phyloP scores from a whole-genome alignment of 23 red algal species.

The Gracilariopsis chorda region DNA sequence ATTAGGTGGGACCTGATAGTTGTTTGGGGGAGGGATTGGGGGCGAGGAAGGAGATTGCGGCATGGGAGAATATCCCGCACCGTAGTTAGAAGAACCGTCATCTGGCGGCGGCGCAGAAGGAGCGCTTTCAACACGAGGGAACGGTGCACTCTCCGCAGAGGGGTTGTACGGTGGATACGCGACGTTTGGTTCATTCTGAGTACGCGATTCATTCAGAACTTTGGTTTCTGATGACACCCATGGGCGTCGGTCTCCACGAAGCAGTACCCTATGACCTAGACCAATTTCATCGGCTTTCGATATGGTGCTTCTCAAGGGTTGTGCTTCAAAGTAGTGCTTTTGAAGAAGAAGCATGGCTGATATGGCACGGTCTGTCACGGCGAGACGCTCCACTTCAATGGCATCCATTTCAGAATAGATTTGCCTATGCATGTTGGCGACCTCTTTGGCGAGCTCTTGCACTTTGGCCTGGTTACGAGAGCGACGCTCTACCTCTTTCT shows the following conservation, averaged over 20 bases:
- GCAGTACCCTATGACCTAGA: conserved; percentile 41
- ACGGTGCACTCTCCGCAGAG: not conserved
- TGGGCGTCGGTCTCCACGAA: conserved; percentile 29
- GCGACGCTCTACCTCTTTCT: conserved; percentile 36
- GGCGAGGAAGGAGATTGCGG: not conserved
- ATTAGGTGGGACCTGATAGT: not conserved
- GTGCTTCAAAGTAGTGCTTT: conserved; percentile 35
- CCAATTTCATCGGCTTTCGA: conserved; percentile 22
- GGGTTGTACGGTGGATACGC: not conserved
- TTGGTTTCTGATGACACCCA: conserved; percentile 37
- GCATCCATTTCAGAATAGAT: conserved; percentile 51
- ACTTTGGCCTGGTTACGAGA: conserved; percentile 44
- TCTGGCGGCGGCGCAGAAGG: not conserved
- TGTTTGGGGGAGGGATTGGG: not conserved
- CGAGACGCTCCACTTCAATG: conserved; percentile 61
- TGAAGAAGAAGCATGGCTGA: conserved; percentile 51
- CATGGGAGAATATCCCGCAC: not conserved
- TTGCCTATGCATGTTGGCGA: conserved; percentile 32
- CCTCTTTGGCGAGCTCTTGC: conserved; percentile 12
- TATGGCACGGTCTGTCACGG: conserved; percentile 28
- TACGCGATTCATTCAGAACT: not conserved
- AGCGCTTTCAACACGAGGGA: conserved; percentile 6
- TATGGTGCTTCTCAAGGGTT: not conserved
- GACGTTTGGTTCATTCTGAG: not conserved
- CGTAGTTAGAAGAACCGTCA: not conserved